Evolutionary conservation across 306 rosid species (phyloP).

Genomic region (Hippophae tibetana): DNA sequence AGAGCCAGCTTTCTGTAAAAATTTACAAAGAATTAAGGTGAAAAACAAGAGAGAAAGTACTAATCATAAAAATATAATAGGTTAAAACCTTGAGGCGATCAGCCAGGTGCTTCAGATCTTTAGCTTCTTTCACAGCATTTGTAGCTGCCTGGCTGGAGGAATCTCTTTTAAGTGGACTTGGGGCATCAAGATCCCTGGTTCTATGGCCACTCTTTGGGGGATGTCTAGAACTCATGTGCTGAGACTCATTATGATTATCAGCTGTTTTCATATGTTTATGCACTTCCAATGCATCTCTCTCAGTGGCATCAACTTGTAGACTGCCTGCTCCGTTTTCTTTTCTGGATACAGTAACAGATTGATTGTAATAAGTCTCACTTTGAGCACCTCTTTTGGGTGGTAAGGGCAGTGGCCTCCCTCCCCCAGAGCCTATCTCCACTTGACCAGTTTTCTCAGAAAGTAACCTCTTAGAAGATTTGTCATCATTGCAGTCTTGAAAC

Average conservation of each 20-base stretch:
- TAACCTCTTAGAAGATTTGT: constrained; percentile 50
- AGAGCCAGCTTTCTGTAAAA: constrained; percentile 73
- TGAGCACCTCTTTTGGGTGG: constrained; percentile 49
- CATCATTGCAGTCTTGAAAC: constrained; percentile 44
- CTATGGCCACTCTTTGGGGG: constrained; percentile 48
- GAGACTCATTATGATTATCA: constrained; percentile 63
- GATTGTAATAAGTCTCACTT: no score
- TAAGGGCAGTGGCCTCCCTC: constrained; percentile 43
- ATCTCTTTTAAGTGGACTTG: constrained; percentile 85
- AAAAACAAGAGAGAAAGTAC: constrained; percentile 17
- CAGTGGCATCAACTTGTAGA: constrained; percentile 40
- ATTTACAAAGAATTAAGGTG: constrained; percentile 15
- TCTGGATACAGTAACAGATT: no score
- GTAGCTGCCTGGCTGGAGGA: constrained; percentile 63
- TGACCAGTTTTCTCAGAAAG: constrained; percentile 45
- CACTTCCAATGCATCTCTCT: constrained; percentile 37
- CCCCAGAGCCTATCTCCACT: constrained; percentile 41
- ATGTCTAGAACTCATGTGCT: constrained; percentile 53
- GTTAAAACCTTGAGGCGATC: constrained; percentile 77
- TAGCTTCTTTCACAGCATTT: constrained; percentile 85
- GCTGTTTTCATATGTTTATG: constrained; percentile 52
- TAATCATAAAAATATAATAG: constrained; percentile 18
- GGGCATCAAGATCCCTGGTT: constrained; percentile 58
- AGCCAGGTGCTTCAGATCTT: constrained; percentile 81
- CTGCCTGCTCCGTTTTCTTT: constrained; percentile 37